Evolutionary conservation across 495 filamentous ascomycete genomes (phyloP), one percentile per base, ranked within the genome.

Genomic region (Chaetomium tenue): DNA sequence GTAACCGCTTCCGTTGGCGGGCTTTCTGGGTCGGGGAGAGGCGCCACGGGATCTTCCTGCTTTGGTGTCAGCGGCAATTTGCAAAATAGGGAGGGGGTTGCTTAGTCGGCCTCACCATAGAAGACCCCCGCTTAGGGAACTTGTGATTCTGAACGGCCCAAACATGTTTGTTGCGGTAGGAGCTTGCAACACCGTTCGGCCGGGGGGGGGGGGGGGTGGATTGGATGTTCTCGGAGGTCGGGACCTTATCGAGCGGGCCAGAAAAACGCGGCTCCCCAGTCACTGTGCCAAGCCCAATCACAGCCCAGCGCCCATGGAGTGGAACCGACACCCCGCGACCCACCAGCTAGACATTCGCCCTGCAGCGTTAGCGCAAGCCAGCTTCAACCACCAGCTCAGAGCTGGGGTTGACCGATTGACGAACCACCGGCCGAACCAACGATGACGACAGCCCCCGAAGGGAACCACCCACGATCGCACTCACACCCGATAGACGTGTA

Each of bases 1-100:
- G 88, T 52, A 98, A 82, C 25, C 94, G 91, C 75, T 89, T 84
- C 61, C 94, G 88, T 63, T 97, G 94, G 37, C 94, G 90, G 65
- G 85, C 84, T 76, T 98, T 98, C 74, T 97, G 94, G 69, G 87
- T 88, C 61, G 81, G 76, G 48, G 94, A 98, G 72, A 98, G 88
- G 55, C 95, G 90, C 91, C 92, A 98, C 63, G 94, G 95, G 75
- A 89, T 93, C 88, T 98, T 98, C 94, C 94, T 97, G 68, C 69
- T 63, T 40, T 7, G 40, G 60, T 9, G 63, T 65, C 57, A 65
- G 63, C 37, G n/a, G 12, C 60, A 33, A 40, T 26, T 37, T 22
- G 37, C 18, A 23, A 7, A 13, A 20, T 5, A 18, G n/a, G 8
- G 2, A 12, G 20, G 1, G 20, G 33, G 20, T 12, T 25, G 22